Base-by-base conservation (phyloP, 225 moss, liverwort and hornwort genomes). In the Rhytidiadelphus loreus region DNA sequence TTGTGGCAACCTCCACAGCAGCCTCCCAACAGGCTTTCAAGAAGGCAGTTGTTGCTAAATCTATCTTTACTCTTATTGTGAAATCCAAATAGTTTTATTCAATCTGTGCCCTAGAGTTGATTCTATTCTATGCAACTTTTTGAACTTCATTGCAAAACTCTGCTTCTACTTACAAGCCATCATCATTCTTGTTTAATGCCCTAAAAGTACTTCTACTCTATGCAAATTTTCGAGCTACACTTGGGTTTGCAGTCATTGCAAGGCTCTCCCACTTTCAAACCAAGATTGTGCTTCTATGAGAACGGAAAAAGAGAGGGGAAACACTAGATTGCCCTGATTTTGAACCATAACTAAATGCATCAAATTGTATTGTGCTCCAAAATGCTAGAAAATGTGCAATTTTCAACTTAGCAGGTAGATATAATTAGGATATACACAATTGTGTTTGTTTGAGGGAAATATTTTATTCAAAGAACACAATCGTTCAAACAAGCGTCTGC, bases 21-120 rank as follows among this genome's bases (percentile, higher is more conserved):
- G 74, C 71, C 86, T 90, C n/a, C 86, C 88, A 86, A 74, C 63
- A 85, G 59, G 86, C 92, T 86, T 43, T 87, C 70, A 76, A 52
- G 60, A 87, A 77, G 43, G 70, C 39, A 30, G 69, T 43, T 16
- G 90, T 77, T 85, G 53, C 64, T 17, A 78, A 85, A 56, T 84
- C 59, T 88, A 90, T 86, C 76, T 90, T 90, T 79, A 58, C 48
- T 57, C 61, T 77, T 57, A 37, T 59, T 65, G 32, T 37, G 29
- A 68, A 80, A 68, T 21, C 20, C 25, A 50, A 84, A 52, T 85
- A 37, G 29, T 78, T 60, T 59, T 58, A 69, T 52, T 60, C 82
- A 62, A 71, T 35, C 15, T 37, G 13, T 15, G 37, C 37, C 64
- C 35, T 82, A 12, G 25, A 50, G 37, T 7, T 85, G 46, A 37